phyloP scores from a whole-genome alignment of 306 rosid genomes.

The Quercus cerris region DNA sequence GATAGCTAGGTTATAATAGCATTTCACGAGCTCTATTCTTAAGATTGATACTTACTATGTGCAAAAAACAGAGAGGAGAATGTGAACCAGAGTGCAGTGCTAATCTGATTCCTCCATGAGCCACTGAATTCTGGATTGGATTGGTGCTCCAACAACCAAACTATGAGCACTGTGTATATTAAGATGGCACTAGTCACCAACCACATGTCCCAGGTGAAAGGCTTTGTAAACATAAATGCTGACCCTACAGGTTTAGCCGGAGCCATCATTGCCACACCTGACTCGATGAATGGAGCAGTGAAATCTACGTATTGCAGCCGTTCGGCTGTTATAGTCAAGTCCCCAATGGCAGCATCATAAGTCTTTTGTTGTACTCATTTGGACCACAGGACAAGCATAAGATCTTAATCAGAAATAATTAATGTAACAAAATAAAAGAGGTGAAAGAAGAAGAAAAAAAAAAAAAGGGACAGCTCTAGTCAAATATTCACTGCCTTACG shows the following conservation, averaged over 20 bases:
- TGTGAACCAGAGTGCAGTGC: conserved; percentile 59
- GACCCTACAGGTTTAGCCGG: conserved; percentile 28
- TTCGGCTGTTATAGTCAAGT: conserved; percentile 44
- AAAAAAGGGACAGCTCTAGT: not conserved
- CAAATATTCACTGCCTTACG: not conserved
- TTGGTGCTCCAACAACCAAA: conserved; percentile 59
- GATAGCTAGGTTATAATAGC: too few species aligned
- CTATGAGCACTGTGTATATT: conserved; percentile 48
- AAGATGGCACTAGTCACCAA: conserved; percentile 33
- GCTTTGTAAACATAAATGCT: conserved; percentile 58
- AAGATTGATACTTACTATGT: conserved; percentile 48
- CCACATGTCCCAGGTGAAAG: conserved; percentile 76
- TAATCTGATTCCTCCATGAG: conserved; percentile 45
- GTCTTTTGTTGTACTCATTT: conserved; percentile 37
- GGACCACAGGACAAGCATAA: not conserved
- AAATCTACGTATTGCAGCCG: conserved; percentile 55
- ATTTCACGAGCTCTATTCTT: not conserved
- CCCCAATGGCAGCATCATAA: conserved; percentile 60
- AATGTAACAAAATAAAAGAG: too few species aligned
- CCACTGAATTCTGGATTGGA: conserved; percentile 57
- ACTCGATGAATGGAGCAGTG: conserved; percentile 53
- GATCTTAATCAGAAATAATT: too few species aligned
- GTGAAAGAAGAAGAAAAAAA: not conserved
- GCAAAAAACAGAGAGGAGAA: conserved; percentile 74
- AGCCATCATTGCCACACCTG: conserved; percentile 58